Base-by-base conservation (phyloP, 148 eudicot genomes). In the Camellia granthamiana region DNA sequence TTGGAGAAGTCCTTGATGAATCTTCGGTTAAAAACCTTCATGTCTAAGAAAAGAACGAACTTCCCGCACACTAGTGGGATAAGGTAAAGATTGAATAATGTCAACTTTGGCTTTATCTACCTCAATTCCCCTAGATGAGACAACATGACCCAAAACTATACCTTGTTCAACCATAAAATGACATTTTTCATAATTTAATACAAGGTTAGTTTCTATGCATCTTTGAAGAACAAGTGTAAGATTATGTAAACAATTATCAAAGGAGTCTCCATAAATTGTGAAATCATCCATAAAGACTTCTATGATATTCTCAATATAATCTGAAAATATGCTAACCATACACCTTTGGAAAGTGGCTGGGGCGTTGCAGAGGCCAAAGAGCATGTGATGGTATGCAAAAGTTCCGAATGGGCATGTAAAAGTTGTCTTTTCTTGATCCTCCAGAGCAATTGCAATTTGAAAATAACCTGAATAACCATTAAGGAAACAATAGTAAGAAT, bases 1-100 rank as follows among this genome's bases (percentile, higher is more conserved):
- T 80, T 80, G 9, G 75, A 69, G 42, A 78, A 69, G 41, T 78
- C 75, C 21, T 78, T 69, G 75, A 78, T 78, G 62, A 78, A 78
- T n/a, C 52, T 2, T 49, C 52, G 52, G 52, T 49, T 49, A 49
- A 49, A 49, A 49, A 49, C 52, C 52, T 49, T 4, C 52, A 49
- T 49, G 7, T 49, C 52, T 5, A 49, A 49, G 52, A 49, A 49
- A 49, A 49, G 52, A 49, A 49, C 6, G 52, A 49, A 49, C 6
- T 49, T 49, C 52, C 52, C 52, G 52, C 52, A 49, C 52, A 49
- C 52, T 49, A 49, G 52, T 49, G 52, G 7, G 7, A 49, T 49
- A 49, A 49, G 7, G 52, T 49, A 49, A 49, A 49, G 52, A 49
- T 49, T 49, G 52, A 49, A 49, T 49, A 49, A 49, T 2, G 52